Base-by-base conservation (phyloP, 1,284 basidiomycete genomes). In the Takashimella koratensis region DNA sequence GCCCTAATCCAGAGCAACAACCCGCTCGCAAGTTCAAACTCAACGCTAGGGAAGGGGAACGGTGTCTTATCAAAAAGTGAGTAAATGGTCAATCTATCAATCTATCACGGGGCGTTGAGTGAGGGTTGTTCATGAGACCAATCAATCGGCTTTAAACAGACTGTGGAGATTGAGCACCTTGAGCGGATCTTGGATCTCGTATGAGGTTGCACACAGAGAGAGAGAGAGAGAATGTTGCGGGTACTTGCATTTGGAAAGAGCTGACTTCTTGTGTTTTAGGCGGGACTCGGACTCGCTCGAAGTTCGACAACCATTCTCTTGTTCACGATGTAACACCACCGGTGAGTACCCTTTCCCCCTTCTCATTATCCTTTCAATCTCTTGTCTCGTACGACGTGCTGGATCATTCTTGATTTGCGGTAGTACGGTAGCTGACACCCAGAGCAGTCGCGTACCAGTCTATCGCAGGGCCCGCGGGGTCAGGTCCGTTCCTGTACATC, bases 1-100 rank as follows among this genome's bases (percentile, higher is more conserved):
- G 65, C 26, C 52, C 3, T 43, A 50, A 47, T 30, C 49, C 45
- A 3, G 49, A 56, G 11, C 22, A 23, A 2, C 57, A 63, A 24
- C 63, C 69, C 0, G 71, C 70, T 8, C 57, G 76, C 24, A 76
- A 76, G 53, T 77, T 76, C 71, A 77, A 77, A 59, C 58, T 77
- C 55, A 75, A 73, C 59, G 72, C 71, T 0, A 53, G 58, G 39
- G 54, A 66, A 4, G 74, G 74, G 6, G 61, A 63, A 56, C 59
- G 68, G 42, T 73, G 65, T 63, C 57, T 71, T 4, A 54, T 77
- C 27, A 66, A 69, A 47, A 54, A 66, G 69, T 71, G 40, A 21
- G 70, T 62, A 12, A n/a, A 26, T 21, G 6, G 13, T 11, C 19
- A 44, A 44, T 21, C 11, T 44, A 12, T n/a, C 5, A 11, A 19